Percentiles rank a stretch among this genome's conserved stretches.
These are phyloP conservation scores for Talaromyces pinophilus DNA, from an alignment of 2,329 filamentous ascomycete species.

Conservation along the genomic window DNA sequence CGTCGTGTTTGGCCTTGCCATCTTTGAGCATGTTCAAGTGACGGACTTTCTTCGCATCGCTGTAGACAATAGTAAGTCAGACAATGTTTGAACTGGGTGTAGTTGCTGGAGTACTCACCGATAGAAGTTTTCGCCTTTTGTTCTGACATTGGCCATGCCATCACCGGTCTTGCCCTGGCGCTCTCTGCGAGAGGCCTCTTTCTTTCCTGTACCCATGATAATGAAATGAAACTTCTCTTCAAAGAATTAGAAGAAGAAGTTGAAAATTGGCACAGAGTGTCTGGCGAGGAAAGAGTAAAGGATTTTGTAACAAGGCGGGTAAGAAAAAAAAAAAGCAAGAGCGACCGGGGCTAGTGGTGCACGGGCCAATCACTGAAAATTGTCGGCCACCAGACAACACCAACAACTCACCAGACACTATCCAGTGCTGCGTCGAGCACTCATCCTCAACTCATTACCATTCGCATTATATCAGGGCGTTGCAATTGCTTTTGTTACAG, in stretches of 20 bases:
- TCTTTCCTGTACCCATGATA: constrained; percentile 86
- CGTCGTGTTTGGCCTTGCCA: constrained; percentile 78
- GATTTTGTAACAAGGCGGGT: constrained; percentile 26
- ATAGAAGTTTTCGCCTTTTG: constrained; percentile 99
- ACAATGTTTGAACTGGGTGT: not conserved
- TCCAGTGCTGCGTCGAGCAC: not conserved
- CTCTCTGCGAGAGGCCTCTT: constrained; percentile 78
- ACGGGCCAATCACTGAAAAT: constrained; percentile 43
- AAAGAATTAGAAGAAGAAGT: constrained; percentile 31
- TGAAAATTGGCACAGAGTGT: constrained; percentile 32
- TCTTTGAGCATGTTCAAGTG: constrained; percentile 87
- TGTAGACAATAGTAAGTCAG: constrained; percentile 27
- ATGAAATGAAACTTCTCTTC: constrained; percentile 25
- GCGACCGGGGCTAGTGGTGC: constrained; percentile 38
- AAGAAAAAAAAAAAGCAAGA: constrained; percentile 33
- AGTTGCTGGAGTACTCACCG: constrained; percentile 53
- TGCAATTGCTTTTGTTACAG: not conserved
- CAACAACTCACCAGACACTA: not conserved
- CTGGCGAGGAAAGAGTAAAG: constrained; percentile 25
- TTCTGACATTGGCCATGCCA: constrained; percentile 87
- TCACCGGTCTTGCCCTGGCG: constrained; percentile 82
- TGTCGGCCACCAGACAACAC: constrained; percentile 27
- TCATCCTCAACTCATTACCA: not conserved
- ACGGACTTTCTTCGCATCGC: constrained; percentile 82
- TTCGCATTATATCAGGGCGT: no score